Conservation (phyloP, 306 rosid genomes). For the Quercus engelmannii region DNA sequence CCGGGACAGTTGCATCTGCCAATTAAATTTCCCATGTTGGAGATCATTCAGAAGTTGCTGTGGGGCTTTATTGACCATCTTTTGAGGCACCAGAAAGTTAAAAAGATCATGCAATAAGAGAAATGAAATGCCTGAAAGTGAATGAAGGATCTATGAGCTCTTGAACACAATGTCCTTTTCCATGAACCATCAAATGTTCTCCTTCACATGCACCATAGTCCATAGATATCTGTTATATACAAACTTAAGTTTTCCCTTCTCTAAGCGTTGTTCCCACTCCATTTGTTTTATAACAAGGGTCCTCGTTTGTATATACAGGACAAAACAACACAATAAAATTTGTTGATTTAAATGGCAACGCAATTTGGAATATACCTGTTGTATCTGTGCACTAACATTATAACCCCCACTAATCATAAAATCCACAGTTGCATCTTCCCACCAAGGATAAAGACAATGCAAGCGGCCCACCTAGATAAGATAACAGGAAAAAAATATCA, state of each 20-base stretch:
- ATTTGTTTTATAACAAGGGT: neutral
- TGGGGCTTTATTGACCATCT: neutral
- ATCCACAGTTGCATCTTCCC: conserved; percentile 83
- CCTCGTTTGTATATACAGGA: conserved; percentile 1
- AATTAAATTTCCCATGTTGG: too few species aligned
- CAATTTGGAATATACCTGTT: conserved; percentile 41
- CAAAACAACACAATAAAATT: neutral
- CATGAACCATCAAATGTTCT: neutral
- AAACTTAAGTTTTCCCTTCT: neutral
- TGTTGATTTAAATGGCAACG: neutral
- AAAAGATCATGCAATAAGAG: neutral
- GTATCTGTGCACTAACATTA: conserved; percentile 51
- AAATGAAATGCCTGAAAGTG: neutral
- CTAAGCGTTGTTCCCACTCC: neutral
- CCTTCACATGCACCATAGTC: neutral
- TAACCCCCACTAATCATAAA: conserved; percentile 91
- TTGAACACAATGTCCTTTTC: neutral
- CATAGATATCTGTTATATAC: neutral
- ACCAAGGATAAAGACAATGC: conserved; percentile 87
- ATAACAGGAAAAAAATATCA: conserved; percentile 12
- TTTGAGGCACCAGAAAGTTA: neutral
- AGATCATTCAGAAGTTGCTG: neutral
- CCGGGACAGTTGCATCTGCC: too few species aligned
- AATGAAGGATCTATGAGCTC: neutral
- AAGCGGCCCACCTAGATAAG: conserved; percentile 74